Evolutionary conservation across 768 basidiomycete genomes (phyloP).

Genomic region (Brasilioporus rufonigricans): DNA sequence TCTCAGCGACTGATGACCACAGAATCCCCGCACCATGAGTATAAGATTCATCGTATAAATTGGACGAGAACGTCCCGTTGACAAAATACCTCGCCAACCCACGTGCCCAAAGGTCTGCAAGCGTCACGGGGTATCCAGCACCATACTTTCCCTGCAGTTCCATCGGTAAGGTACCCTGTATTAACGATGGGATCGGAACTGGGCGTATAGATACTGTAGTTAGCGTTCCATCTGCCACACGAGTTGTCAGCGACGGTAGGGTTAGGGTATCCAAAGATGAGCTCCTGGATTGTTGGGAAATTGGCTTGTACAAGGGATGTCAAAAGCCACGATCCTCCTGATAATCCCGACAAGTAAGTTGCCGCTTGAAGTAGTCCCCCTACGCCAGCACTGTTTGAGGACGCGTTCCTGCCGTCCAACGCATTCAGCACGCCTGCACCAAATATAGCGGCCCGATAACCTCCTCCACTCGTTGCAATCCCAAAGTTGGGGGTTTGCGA

Average conservation of each 20-base stretch:
- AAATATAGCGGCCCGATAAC: constrained; percentile 53
- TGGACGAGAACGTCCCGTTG: constrained; percentile 35
- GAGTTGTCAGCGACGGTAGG: constrained; percentile 14
- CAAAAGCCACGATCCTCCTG: constrained; percentile 41
- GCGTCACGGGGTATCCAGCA: constrained; percentile 31
- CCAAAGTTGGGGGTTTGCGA: constrained; percentile 37
- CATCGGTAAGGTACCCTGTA: constrained; percentile 11
- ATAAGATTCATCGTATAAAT: constrained; percentile 29
- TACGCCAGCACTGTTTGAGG: constrained; percentile 39
- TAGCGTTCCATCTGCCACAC: constrained; percentile 36
- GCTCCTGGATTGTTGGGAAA: constrained; percentile 39
- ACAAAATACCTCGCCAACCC: constrained; percentile 36
- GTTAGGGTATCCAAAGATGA: constrained; percentile 33
- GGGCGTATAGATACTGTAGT: constrained; percentile 20
- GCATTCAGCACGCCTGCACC: constrained; percentile 51
- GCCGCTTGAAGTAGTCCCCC: constrained; percentile 55
- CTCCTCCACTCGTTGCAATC: constrained; percentile 56
- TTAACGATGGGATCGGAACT: constrained; percentile 17
- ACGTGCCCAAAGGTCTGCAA: constrained; percentile 30
- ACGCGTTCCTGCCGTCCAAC: constrained; percentile 47
- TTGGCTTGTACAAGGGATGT: constrained; percentile 42
- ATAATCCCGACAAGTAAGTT: constrained; percentile 52
- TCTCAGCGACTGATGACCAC: constrained; percentile 33
- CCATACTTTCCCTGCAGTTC: constrained; percentile 32
- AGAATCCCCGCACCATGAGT: constrained; percentile 35